Conservation (phyloP, 2,329 filamentous ascomycete genomes). For the Botrytis fabae region DNA sequence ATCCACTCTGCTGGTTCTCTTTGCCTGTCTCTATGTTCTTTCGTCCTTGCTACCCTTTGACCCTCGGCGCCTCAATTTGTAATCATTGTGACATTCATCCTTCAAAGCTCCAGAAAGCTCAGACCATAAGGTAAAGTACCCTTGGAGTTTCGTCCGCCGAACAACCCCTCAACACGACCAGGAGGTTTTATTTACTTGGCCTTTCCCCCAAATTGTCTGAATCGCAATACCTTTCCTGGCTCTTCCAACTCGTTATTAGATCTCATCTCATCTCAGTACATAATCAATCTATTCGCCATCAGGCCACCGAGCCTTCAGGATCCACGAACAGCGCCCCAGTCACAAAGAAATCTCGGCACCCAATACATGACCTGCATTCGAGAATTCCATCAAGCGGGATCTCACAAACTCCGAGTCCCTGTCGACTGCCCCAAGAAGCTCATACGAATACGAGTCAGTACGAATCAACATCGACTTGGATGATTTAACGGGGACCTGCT, state of each 20-base stretch:
- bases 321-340: slow-evolving; percentile 15
- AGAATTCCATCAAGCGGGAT: background rate
- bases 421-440: background rate
- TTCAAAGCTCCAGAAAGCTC: background rate
- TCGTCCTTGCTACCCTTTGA: background rate
- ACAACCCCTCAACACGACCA: background rate
- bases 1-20: background rate
- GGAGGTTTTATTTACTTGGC: background rate
- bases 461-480: background rate
- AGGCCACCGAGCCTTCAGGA: background rate
- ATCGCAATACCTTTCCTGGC: background rate
- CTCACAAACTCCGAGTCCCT: slow-evolving; percentile 6
- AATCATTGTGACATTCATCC: background rate
- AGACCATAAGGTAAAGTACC: background rate
- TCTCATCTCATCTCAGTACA: background rate
- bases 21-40: background rate
- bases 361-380: background rate
- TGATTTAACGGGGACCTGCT: background rate
- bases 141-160: background rate
- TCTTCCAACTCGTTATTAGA: background rate
- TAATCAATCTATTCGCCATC: slow-evolving; percentile 3
- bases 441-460: slow-evolving; percentile 20
- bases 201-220: background rate
- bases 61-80: background rate
- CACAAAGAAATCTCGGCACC: slow-evolving; percentile 3